Evolutionary conservation across 805 yeast genomes (phyloP), one percentile per base, ranked within the genome.

Genomic region (Metschnikowia proteae): DNA sequence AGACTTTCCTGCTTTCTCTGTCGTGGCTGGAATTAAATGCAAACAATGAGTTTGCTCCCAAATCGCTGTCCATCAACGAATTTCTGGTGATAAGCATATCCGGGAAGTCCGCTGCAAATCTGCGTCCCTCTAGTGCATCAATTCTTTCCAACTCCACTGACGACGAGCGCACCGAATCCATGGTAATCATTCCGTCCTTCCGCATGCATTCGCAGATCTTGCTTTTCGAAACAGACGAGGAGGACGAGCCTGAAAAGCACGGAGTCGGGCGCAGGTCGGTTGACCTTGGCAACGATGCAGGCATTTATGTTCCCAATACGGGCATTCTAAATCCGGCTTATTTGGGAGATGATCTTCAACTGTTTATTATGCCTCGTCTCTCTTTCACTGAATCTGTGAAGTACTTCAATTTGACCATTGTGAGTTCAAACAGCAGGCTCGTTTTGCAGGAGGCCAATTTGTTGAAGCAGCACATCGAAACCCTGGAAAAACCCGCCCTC

Each of bases 211-310:
- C 60, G 13, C 52, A 56, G n/a, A 68, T 65, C 5, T 65, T 70
- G 70, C 69, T 70, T 5, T 70, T 71, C 51, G 76, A 72, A 43
- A 70, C 75, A 0, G 75, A 71, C 38, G 75, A 70, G 48, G 75
- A 71, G 47, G 72, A 65, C 25, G 59, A 38, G 38, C 49, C 38
- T 17, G 50, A 28, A 8, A 42, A 22, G 13, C 6, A 9, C 10
- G 30, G 38, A 3, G 25, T 23, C 17, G 13, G 13, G n/a, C 38
- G 37, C 31, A 33, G 27, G 28, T 23, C 43, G 28, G 25, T 25
- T n/a, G 43, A 40, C 35, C 31, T 40, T 31, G 36, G 36, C 9
- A 46, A 50, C 42, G 55, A 52, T 28, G 51, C 46, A 22, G 37
- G 33, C 22, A 50, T 52, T 1, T 38, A 48, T 31, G 44, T 54